phyloP scores from a whole-genome alignment of 2,329 filamentous ascomycete species.

The Pseudopyricularia cyperi region DNA sequence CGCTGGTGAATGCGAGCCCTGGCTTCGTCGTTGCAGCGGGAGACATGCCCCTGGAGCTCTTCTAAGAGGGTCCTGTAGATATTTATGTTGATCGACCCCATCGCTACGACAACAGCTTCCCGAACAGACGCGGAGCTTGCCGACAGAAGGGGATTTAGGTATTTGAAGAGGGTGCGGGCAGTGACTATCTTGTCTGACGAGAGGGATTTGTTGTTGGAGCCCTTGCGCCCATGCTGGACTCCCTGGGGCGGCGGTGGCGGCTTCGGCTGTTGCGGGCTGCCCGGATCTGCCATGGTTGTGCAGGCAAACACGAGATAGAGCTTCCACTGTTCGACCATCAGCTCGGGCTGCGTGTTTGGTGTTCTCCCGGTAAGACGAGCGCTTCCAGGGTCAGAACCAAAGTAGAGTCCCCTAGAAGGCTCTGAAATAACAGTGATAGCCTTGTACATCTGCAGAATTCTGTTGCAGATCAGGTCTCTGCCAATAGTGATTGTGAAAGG shows the following conservation, averaged over 20 bases:
- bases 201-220: constrained; percentile 56
- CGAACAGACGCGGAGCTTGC: constrained; percentile 69
- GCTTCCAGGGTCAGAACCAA: constrained; percentile 47
- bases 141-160: constrained; percentile 76
- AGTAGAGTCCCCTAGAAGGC: constrained; percentile 49
- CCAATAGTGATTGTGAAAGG: constrained; percentile 84
- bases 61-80: constrained; percentile 86
- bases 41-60: constrained; percentile 75
- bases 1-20: constrained; percentile 78
- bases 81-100: constrained; percentile 90
- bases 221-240: constrained; percentile 69
- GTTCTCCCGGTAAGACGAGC: constrained; percentile 37
- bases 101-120: constrained; percentile 78
- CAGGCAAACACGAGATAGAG: constrained; percentile 94
- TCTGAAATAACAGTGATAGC: constrained; percentile 71
- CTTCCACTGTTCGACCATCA: constrained; percentile 95
- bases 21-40: constrained; percentile 77
- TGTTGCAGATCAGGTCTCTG: constrained; percentile 82
- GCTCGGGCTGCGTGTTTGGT: constrained; percentile 64
- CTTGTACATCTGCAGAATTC: constrained; percentile 86
- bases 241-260: not conserved
- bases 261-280: constrained; percentile 34
- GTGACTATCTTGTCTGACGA: constrained; percentile 70
- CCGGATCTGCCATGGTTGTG: constrained; percentile 80
- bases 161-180: constrained; percentile 79